Evolutionary conservation across 129 eudicot species (phyloP).

Genomic region (Helichrysum umbraculigerum): DNA sequence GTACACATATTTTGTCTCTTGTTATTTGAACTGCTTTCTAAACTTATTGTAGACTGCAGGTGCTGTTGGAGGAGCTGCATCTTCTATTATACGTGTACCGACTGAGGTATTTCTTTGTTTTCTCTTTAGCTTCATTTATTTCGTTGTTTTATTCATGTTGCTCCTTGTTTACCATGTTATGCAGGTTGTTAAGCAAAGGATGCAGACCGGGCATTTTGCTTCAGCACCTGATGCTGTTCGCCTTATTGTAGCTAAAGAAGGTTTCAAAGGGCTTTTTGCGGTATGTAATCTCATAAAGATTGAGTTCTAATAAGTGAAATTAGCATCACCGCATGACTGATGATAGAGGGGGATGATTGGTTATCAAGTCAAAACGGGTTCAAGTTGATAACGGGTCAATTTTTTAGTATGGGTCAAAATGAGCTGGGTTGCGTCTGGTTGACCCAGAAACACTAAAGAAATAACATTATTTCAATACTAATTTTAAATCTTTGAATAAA

Average conservation of each 20-base stretch:
- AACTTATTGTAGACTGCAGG: slow-evolving; percentile 74
- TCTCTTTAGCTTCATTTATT: background rate
- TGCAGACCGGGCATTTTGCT: slow-evolving; percentile 86
- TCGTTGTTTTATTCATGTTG: background rate
- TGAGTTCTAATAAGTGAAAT: slow-evolving; percentile 1
- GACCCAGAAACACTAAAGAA: too few relatives aligned
- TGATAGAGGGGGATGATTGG: slow-evolving; percentile 9
- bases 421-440: background rate
- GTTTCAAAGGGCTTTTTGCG: slow-evolving; percentile 80
- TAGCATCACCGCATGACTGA: background rate
- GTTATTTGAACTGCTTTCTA: background rate
- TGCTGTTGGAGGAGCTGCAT: slow-evolving; percentile 91
- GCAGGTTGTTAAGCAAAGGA: slow-evolving; percentile 91
- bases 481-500: background rate
- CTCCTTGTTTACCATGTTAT: slow-evolving; percentile 14
- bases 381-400: background rate
- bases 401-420: background rate
- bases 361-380: background rate
- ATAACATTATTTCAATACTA: background rate
- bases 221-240: slow-evolving; percentile 86
- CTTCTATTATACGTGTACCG: slow-evolving; percentile 86
- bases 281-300: slow-evolving; percentile 41
- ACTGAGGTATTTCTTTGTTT: slow-evolving; percentile 54
- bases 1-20: too few relatives aligned
- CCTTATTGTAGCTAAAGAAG: slow-evolving; percentile 78